These are phyloP conservation scores for Lachnellula subtilissima DNA, from an alignment of 2,329 filamentous ascomycete genomes.

Conservation along the genomic window DNA sequence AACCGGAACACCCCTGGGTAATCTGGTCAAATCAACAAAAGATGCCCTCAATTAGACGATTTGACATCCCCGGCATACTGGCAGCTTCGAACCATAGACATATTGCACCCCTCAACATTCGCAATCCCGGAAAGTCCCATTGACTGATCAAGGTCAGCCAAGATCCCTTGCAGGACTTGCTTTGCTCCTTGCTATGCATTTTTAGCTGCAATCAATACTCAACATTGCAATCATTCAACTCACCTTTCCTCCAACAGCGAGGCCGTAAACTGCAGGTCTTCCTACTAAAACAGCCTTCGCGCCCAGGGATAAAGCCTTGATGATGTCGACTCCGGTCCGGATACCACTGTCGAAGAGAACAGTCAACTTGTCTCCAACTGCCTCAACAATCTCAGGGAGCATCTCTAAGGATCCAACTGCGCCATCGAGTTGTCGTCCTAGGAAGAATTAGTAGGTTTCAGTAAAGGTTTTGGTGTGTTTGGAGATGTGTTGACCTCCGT, in stretches of 20 bases:
- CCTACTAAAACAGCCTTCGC: conserved; percentile 55
- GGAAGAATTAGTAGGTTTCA: not conserved
- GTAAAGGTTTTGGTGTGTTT: not conserved
- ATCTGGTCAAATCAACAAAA: too few species aligned
- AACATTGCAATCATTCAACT: not conserved
- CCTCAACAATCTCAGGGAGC: conserved; percentile 56
- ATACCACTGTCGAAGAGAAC: conserved; percentile 59
- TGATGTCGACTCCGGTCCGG: conserved; percentile 50
- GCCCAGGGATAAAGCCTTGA: conserved; percentile 52
- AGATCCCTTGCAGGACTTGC: conserved; percentile 44
- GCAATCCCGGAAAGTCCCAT: conserved; percentile 50
- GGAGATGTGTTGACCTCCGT: conserved; percentile 45
- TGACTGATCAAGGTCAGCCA: conserved; percentile 50
- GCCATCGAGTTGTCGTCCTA: conserved; percentile 51
- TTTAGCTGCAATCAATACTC: not conserved
- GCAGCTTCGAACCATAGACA: conserved; percentile 20
- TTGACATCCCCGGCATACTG: conserved; percentile 24
- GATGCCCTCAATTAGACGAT: conserved; percentile 18
- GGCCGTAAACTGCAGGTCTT: conserved; percentile 53
- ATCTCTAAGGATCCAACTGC: conserved; percentile 51
- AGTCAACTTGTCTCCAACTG: conserved; percentile 53
- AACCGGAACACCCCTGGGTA: too few species aligned
- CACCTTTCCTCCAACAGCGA: conserved; percentile 48
- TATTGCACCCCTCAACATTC: conserved; percentile 23
- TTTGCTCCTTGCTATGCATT: conserved; percentile 42